Evolutionary conservation across 2,329 filamentous ascomycete species (phyloP).

Genomic region (Westerdykella ornata): DNA sequence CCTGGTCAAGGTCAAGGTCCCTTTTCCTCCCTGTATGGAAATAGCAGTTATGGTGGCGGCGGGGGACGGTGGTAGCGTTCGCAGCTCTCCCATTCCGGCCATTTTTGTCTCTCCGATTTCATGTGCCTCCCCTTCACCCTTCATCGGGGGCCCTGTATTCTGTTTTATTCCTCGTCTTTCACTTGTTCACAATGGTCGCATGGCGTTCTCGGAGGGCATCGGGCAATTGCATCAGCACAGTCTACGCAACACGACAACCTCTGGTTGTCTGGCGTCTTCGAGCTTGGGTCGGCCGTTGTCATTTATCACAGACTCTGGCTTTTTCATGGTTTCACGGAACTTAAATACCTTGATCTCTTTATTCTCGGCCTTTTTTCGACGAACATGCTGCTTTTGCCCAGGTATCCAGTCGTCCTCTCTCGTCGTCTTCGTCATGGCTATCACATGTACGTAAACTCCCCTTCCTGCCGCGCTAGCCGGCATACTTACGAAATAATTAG

Average conservation of each 20-base stretch:
- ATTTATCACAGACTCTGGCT: conserved; percentile 20
- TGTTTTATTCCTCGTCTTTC: conserved; percentile 23
- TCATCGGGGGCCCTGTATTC: conserved; percentile 20
- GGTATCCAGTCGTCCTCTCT: conserved; percentile 34
- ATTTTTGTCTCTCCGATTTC: conserved; percentile 21
- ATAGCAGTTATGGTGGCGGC: conserved; percentile 45
- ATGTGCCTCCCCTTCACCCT: neutral
- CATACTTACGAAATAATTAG: conserved; percentile 40
- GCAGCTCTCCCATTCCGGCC: conserved; percentile 22
- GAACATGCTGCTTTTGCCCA: conserved; percentile 31
- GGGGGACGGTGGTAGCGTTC: conserved; percentile 34
- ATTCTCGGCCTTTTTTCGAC: conserved; percentile 26
- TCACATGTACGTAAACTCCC: conserved; percentile 41
- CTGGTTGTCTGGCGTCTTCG: conserved; percentile 35
- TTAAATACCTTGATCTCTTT: conserved; percentile 29
- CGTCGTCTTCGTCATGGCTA: conserved; percentile 43
- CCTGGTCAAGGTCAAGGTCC: conserved; percentile 84
- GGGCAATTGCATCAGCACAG: conserved; percentile 37
- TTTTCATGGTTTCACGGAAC: conserved; percentile 29
- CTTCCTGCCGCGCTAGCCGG: conserved; percentile 36
- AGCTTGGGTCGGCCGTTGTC: conserved; percentile 23
- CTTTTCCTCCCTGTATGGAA: conserved; percentile 79
- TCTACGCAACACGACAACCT: conserved; percentile 23
- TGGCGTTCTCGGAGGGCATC: conserved; percentile 32
- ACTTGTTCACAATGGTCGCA: conserved; percentile 28